Evolutionary conservation across 139 green algal species (phyloP).

Genomic region (Dunaliella primolecta): DNA sequence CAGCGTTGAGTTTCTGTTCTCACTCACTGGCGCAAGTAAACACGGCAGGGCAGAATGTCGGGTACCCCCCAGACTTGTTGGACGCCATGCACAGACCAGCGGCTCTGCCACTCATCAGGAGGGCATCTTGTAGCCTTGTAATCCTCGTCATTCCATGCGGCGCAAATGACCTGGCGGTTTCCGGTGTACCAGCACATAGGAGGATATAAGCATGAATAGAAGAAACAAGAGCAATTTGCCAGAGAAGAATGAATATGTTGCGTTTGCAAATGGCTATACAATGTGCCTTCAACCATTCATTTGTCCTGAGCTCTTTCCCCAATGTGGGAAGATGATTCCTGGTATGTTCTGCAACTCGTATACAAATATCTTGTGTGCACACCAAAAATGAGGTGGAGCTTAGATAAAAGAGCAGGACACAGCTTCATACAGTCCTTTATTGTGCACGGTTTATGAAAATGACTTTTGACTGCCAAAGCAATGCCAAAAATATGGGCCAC

Average conservation of each 20-base stretch:
- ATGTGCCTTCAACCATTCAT: background rate
- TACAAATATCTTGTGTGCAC: too few species aligned
- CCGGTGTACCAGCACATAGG: too few species aligned
- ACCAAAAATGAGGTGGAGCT: too few species aligned
- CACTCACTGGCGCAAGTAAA: slow-evolving; percentile 80
- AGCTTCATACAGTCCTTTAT: too few species aligned
- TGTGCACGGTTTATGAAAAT: too few species aligned
- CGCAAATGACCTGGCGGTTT: slow-evolving; percentile 67
- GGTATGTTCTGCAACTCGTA: background rate
- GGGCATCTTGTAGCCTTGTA: slow-evolving; percentile 69
- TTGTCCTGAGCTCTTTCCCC: background rate
- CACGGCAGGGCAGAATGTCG: slow-evolving; percentile 48
- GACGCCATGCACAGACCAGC: slow-evolving; percentile 73
- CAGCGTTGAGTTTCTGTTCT: too few species aligned
- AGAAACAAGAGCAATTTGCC: background rate
- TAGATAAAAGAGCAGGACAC: too few species aligned
- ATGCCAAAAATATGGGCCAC: too few species aligned
- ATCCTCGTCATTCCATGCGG: slow-evolving; percentile 66
- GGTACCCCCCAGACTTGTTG: slow-evolving; percentile 53
- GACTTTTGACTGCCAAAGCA: too few species aligned
- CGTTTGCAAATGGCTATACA: background rate
- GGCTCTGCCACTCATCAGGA: slow-evolving; percentile 64
- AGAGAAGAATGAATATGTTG: background rate
- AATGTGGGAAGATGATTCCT: background rate
- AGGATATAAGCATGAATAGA: background rate